Base-by-base conservation (phyloP, 495 filamentous ascomycete species). In the Penicillium robsamsonii region DNA sequence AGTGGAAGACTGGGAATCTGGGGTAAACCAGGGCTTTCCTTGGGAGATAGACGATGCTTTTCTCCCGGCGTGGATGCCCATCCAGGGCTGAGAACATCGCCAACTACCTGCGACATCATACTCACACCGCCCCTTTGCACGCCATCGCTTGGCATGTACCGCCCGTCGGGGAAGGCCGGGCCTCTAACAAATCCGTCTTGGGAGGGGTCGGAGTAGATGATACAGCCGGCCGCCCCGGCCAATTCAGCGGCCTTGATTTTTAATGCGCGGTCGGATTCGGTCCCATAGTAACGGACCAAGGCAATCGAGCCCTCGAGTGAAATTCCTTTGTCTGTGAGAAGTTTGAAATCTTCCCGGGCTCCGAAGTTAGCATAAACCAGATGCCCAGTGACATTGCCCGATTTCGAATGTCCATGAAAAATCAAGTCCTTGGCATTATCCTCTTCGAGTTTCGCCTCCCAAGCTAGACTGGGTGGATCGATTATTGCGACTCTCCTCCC, bases 311-410 rank as follows among this genome's bases (percentile, higher is more conserved):
- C 94, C 7, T 83, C 81, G 1, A 91, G 73, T 12, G 87, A 78
- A 54, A 97, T 76, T 1, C 88, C 91, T 48, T 78, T 77, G 43
- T 92, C 82, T 49, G 81, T 71, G 25, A 99, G 73, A 47, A 67
- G 68, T 64, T 87, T 73, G 65, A 93, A 97, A 66, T 99, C 94
- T 47, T 89, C 84, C 43, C 81, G 81, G 49, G 89, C 87, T 13
- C 95, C 94, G 62, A 92, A 95, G 65, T 97, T 96, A 22, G 89
- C 95, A 66, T 96, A 99, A 2, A 99, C 82, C 50, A 99, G 70
- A n/a, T 87, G 92, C 0, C 95, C 94, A n/a, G 81, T 88, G 24
- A 93, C 92, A 63, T 92, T 90, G 22, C 93, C 94, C 8, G 89
- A 82, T 63, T 86, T 88, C 12, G 92, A 96, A 66, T 94, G 87